Evolutionary conservation across 169 alveolate genomes (phyloP), one percentile per base, ranked within the genome.

Genomic region (Toxoplasma gondii): DNA sequence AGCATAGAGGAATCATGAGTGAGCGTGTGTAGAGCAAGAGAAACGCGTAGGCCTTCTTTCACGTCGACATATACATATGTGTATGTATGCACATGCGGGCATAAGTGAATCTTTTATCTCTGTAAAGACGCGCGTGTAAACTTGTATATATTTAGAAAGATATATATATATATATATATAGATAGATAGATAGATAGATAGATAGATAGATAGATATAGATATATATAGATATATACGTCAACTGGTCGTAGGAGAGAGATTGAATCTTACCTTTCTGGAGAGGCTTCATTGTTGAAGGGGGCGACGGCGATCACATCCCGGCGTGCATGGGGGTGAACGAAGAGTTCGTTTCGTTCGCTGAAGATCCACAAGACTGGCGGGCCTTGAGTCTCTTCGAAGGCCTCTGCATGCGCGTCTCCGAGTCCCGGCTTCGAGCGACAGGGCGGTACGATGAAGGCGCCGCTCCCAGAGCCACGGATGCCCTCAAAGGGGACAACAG

Each of bases 301-400:
- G 16, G 92, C 92, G n/a, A 87, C 87, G 39, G 93, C 49, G 31
- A 88, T 12, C 54, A 69, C 64, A 83, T 94, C 96, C 38, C 92
- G 67, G 24, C 96, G 38, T 69, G 74, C 92, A 74, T 82, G 93
- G 39, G 96, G 96, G 74, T 94, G 96, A 34, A 94, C 92, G 70
- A 45, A 94, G 80, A 94, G 83, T 83, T 90, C 78, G 39, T 94
- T 94, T 17, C 96, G 80, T 41, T 41, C 88, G 58, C 94, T 88
- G 74, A 87, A 88, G 41, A 94, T 53, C 96, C 96, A 94, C 45
- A 94, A 74, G 10, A 91, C 54, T 39, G 82, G 96, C 38, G 93
- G 96, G 53, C 45, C 49, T 24, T 22, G 84, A 53, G n/a, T n/a
- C n/a, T 82, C 83, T 58, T 74, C 87, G 36, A 82, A 54, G 39